Evolutionary conservation across 2,329 filamentous ascomycete genomes (phyloP).

Genomic region (Pseudogymnoascus sp.): DNA sequence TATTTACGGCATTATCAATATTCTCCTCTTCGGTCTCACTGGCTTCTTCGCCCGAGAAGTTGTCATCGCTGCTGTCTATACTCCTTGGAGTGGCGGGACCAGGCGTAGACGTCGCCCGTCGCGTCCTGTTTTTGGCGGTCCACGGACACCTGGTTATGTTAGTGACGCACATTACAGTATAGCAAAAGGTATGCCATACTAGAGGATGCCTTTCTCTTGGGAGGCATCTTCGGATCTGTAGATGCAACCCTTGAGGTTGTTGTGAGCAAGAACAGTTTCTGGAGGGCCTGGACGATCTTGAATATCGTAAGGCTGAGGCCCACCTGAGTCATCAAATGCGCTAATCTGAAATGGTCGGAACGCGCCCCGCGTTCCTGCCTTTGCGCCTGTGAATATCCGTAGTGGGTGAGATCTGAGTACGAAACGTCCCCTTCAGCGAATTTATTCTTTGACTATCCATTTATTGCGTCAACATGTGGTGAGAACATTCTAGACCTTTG

Average conservation of each 20-base stretch:
- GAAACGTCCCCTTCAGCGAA: background rate
- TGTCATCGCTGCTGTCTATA: constrained; percentile 45
- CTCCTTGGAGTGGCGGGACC: constrained; percentile 55
- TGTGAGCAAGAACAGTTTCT: background rate
- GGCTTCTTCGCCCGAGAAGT: constrained; percentile 44
- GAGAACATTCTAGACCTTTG: constrained; percentile 1
- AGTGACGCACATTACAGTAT: constrained; percentile 25
- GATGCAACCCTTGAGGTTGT: constrained; percentile 9
- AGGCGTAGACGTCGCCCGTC: constrained; percentile 52
- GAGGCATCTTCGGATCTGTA: constrained; percentile 48
- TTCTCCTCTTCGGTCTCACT: constrained; percentile 46
- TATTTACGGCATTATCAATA: constrained; percentile 52
- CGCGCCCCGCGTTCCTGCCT: constrained; percentile 2
- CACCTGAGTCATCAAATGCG: constrained; percentile 6
- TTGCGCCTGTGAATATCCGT: constrained; percentile 1
- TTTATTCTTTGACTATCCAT: background rate
- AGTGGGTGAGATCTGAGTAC: constrained; percentile 1
- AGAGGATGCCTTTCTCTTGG: constrained; percentile 62
- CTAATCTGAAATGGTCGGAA: constrained; percentile 1
- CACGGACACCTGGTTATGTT: constrained; percentile 38
- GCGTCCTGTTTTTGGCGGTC: constrained; percentile 48
- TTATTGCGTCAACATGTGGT: constrained; percentile 8
- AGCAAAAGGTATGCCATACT: constrained; percentile 35
- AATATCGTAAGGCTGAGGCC: constrained; percentile 8
- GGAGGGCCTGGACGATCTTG: background rate